Conservation (phyloP, 352 stramenopile genomes). For the Phytopythium helicoides region DNA sequence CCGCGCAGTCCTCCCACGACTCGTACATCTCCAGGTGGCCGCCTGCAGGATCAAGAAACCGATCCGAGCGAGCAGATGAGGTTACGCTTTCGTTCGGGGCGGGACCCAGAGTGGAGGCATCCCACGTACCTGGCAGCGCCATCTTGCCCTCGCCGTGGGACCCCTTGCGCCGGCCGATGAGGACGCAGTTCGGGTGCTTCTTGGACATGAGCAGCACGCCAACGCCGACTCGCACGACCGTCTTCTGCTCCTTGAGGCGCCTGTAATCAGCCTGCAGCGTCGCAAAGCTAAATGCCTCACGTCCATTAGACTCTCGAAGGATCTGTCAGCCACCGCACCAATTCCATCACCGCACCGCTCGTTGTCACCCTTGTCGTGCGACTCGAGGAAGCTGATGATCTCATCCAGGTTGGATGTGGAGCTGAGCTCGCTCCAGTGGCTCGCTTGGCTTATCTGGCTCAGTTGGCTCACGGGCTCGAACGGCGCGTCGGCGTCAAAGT, state of each 20-base stretch:
- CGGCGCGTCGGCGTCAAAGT: slow-evolving; percentile 35
- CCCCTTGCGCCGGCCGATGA: slow-evolving; percentile 69
- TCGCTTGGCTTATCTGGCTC: slow-evolving; percentile 69
- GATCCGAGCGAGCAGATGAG: no score
- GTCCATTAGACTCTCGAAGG: not conserved
- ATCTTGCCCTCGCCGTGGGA: slow-evolving; percentile 79
- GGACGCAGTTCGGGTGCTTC: slow-evolving; percentile 60
- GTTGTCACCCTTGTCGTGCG: slow-evolving; percentile 64
- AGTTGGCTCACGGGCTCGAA: slow-evolving; percentile 66
- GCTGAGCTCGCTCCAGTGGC: slow-evolving; percentile 81
- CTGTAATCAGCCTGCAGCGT: slow-evolving; percentile 58
- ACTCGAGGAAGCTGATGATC: slow-evolving; percentile 84
- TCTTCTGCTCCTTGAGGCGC: slow-evolving; percentile 56
- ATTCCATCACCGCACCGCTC: slow-evolving; percentile 32
- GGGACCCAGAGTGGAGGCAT: no score
- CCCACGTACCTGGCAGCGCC: slow-evolving; percentile 49
- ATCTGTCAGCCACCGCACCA: not conserved
- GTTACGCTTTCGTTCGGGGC: no score
- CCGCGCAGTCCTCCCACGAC: slow-evolving; percentile 71
- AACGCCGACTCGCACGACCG: slow-evolving; percentile 70
- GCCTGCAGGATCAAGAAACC: slow-evolving; percentile 12
- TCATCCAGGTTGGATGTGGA: slow-evolving; percentile 83
- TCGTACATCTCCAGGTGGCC: slow-evolving; percentile 86
- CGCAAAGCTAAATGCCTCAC: slow-evolving; percentile 31
- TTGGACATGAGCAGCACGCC: slow-evolving; percentile 71